A percentile compares a stretch with the other conserved stretches of the same genome.
phyloP scores from a whole-genome alignment of 163 green algal genomes.

The Prototheca stagnorum region DNA sequence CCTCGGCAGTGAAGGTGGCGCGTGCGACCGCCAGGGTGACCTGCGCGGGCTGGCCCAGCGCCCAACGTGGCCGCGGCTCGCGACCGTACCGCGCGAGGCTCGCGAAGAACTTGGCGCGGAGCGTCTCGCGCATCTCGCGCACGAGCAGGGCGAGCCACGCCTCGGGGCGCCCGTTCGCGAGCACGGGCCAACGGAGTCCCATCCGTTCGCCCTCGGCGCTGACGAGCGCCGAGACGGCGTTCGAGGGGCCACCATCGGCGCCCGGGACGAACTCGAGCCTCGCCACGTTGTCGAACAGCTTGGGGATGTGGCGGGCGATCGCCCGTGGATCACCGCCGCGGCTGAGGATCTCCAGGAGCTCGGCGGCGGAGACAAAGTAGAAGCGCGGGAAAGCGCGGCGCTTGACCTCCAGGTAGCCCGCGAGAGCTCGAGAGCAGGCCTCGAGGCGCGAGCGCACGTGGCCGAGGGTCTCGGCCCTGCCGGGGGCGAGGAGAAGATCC shows the following conservation, averaged over 20 bases:
- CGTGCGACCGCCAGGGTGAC: constrained; percentile 69
- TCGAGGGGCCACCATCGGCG: constrained; percentile 39
- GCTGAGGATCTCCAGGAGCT: constrained; percentile 87
- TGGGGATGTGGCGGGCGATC: constrained; percentile 75
- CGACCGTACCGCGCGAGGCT: constrained; percentile 50
- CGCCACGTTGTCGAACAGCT: constrained; percentile 83
- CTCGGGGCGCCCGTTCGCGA: no score
- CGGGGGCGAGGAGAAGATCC: constrained; percentile 65
- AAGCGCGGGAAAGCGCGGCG: constrained; percentile 78
- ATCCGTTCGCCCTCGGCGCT: constrained; percentile 35
- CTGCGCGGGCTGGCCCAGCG: constrained; percentile 60
- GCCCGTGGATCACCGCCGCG: constrained; percentile 71
- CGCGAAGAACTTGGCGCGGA: constrained; percentile 64
- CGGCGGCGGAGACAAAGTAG: constrained; percentile 80
- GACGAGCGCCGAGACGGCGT: constrained; percentile 42
- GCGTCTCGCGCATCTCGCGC: constrained; percentile 54
- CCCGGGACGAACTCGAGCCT: constrained; percentile 71
- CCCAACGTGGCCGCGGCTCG: constrained; percentile 70
- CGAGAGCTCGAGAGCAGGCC: constrained; percentile 69
- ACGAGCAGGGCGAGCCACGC: no score
- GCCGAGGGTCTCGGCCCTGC: constrained; percentile 59
- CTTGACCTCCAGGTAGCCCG: constrained; percentile 91
- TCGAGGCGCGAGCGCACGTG: constrained; percentile 64
- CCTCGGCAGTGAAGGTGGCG: constrained; percentile 71
- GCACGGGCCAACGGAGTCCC: not conserved